Conservation (phyloP, 23 red algal species). For the Gracilaria gracilis region DNA sequence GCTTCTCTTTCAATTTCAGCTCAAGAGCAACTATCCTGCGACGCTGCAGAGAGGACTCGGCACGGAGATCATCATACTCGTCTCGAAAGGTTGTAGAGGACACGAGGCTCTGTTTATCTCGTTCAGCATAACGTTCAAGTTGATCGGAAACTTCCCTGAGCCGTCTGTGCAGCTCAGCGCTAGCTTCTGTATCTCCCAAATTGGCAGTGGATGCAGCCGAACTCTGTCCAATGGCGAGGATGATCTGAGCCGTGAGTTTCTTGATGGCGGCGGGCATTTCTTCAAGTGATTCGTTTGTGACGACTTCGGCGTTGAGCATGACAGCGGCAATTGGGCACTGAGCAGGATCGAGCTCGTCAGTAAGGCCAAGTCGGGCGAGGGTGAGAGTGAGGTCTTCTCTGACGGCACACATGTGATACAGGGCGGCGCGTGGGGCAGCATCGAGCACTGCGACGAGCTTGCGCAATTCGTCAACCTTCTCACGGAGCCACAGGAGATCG, state of each 20-base stretch:
- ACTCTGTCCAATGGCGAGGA: constrained; percentile 43
- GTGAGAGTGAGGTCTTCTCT: constrained; percentile 69
- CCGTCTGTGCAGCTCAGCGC: constrained; percentile 58
- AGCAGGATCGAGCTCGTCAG: constrained; percentile 45
- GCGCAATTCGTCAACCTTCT: constrained; percentile 64
- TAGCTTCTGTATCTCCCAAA: not conserved
- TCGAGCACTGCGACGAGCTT: constrained; percentile 74
- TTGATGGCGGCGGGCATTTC: constrained; percentile 71
- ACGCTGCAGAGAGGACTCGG: constrained; percentile 33
- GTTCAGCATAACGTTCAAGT: constrained; percentile 70
- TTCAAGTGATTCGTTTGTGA: constrained; percentile 66
- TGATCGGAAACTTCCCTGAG: constrained; percentile 73
- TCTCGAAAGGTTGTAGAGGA: constrained; percentile 61
- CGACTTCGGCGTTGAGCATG: constrained; percentile 62
- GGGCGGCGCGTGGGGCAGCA: constrained; percentile 62
- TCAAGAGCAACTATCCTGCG: constrained; percentile 67
- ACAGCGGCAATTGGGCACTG: constrained; percentile 66
- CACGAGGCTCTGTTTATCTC: constrained; percentile 49
- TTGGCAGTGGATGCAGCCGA: not conserved
- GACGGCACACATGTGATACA: constrained; percentile 68
- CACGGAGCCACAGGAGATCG: constrained; percentile 52
- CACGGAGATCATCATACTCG: constrained; percentile 70
- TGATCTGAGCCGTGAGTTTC: constrained; percentile 64
- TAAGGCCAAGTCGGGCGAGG: constrained; percentile 53
- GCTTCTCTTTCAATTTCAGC: constrained; percentile 48